Conservation (phyloP, 2,329 filamentous ascomycete genomes). For the Aureobasidium melanogenum region DNA sequence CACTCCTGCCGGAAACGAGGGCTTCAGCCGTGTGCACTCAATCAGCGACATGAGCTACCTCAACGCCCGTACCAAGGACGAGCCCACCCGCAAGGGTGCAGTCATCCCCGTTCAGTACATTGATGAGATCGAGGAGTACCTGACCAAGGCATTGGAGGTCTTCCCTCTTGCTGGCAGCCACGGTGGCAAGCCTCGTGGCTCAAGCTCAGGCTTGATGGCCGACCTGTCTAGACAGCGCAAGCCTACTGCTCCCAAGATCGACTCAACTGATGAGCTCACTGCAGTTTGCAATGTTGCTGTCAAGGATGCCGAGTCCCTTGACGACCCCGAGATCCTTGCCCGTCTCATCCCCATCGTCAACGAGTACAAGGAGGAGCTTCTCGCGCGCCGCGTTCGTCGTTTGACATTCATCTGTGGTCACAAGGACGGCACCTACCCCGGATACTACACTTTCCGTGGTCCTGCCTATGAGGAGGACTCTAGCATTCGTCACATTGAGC, state of each 20-base stretch:
- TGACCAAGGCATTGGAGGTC: slow-evolving; percentile 74
- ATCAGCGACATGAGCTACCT: slow-evolving; percentile 96
- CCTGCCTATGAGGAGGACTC: slow-evolving; percentile 82
- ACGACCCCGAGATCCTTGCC: slow-evolving; percentile 70
- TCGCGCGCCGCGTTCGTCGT: slow-evolving; percentile 73
- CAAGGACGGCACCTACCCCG: slow-evolving; percentile 87
- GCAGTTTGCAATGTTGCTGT: slow-evolving; percentile 90
- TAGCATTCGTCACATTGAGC: slow-evolving; percentile 94
- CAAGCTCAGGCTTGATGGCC: slow-evolving; percentile 35
- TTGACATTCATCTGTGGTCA: slow-evolving; percentile 94
- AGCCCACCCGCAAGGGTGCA: slow-evolving; percentile 82
- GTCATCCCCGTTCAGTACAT: slow-evolving; percentile 90
- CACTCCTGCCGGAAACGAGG: slow-evolving; percentile 47
- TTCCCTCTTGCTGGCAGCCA: slow-evolving; percentile 48
- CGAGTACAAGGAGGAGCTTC: slow-evolving; percentile 74
- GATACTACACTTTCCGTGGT: slow-evolving; percentile 97
- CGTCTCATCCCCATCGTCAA: slow-evolving; percentile 70
- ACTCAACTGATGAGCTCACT: slow-evolving; percentile 67
- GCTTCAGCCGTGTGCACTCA: slow-evolving; percentile 78
- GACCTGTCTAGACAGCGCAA: slow-evolving; percentile 35
- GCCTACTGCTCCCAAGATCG: slow-evolving; percentile 38
- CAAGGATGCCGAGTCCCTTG: slow-evolving; percentile 72
- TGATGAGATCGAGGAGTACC: slow-evolving; percentile 83
- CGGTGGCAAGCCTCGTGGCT: slow-evolving; percentile 38
- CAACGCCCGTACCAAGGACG: slow-evolving; percentile 56